These are phyloP conservation scores for Solanum rostratum DNA, from an alignment of 257 asterid genomes.

Conservation along the genomic window DNA sequence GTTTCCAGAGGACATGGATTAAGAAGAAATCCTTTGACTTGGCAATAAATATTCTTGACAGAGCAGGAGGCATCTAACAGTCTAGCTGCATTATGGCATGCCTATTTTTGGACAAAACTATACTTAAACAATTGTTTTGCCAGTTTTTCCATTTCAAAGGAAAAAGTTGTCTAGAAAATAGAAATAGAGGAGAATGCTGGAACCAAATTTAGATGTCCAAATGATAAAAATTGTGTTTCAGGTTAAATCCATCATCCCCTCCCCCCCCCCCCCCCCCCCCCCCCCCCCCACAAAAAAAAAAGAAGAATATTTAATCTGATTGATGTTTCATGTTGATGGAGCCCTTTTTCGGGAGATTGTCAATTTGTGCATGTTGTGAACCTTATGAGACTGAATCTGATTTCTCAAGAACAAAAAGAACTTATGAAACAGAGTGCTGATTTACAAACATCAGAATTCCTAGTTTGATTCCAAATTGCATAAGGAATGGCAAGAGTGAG, in stretches of 20 bases:
- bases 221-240: not conserved
- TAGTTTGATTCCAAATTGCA: not conserved
- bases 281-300: too few relatives aligned
- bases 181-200: not conserved
- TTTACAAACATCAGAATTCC: not conserved
- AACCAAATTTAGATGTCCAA: not conserved
- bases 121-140: not conserved
- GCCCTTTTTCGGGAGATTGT: not conserved
- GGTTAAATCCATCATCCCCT: not conserved
- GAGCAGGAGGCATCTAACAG: not conserved
- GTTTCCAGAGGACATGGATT: not conserved
- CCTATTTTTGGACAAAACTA: not conserved
- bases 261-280: not conserved
- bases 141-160: not conserved
- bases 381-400: not conserved
- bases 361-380: not conserved
- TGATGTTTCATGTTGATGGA: not conserved
- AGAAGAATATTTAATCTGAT: not conserved
- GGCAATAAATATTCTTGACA: not conserved
- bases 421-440: not conserved
- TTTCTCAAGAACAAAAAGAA: not conserved
- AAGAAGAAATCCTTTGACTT: not conserved
- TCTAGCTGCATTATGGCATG: not conserved
- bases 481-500: not conserved
- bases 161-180: not conserved